Percentiles rank a stretch among this genome's conserved stretches.
These are phyloP conservation scores for Aspergillus intermedius DNA, from an alignment of 2,329 filamentous ascomycete genomes.

Conservation along the genomic window DNA sequence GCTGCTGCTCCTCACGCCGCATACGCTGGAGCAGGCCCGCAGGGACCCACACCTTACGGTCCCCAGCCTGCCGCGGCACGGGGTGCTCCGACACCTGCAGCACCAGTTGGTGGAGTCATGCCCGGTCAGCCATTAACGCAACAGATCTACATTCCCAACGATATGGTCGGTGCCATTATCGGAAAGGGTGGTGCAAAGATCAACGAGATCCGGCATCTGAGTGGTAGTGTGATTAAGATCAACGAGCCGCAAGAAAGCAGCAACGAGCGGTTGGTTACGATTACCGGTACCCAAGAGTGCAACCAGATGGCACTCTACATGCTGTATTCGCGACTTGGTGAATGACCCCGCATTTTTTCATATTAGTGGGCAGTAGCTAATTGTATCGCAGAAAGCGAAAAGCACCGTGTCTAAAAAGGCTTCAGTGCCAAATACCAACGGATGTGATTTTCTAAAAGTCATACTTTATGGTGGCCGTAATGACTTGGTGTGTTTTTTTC, in stretches of 20 bases:
- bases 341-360: conserved; percentile 5
- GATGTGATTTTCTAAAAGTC: conserved; percentile 5
- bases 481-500: conserved; percentile 10
- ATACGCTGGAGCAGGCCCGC: conserved; percentile 73
- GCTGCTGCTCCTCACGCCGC: conserved; percentile 61
- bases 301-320: conserved; percentile 99
- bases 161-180: conserved; percentile 99
- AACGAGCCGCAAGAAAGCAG: conserved; percentile 99
- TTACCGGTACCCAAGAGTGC: conserved; percentile 95
- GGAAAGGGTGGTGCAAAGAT: conserved; percentile 98
- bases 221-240: conserved; percentile 98
- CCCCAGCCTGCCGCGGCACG: conserved; percentile 54
- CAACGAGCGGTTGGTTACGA: conserved; percentile 94
- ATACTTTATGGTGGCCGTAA: conserved; percentile 12
- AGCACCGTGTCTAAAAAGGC: conserved; percentile 57
- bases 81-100: conserved; percentile 58
- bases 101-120: conserved; percentile 65
- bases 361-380: conserved; percentile 4
- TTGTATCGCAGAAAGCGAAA: conserved; percentile 59
- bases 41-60: conserved; percentile 65
- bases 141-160: conserved; percentile 98
- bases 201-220: conserved; percentile 96
- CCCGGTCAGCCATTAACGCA: conserved; percentile 85
- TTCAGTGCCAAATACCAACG: neutral
- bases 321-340: conserved; percentile 95